Evolutionary conservation across 1,284 basidiomycete species (phyloP), one percentile per base, ranked within the genome.

Genomic region (Ceratobasidium sp.): DNA sequence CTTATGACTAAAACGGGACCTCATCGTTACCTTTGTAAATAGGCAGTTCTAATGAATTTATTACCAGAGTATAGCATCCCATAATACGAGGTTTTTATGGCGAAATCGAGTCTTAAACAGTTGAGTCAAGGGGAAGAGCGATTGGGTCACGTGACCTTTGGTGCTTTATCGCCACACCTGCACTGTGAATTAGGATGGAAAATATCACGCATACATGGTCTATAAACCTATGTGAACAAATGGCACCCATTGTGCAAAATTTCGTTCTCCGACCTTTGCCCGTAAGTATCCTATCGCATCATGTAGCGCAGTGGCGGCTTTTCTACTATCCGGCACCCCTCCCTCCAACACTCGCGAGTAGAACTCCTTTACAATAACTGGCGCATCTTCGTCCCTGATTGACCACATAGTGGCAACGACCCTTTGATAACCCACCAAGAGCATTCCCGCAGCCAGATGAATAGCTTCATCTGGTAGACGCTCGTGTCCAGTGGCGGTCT

Each of bases 391-490:
- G 52, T 41, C 50, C 68, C 10, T 12, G 30, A 44, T 41, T 23
- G 50, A 23, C 68, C 68, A 71, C 52, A 71, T 55, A 12, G 68
- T 71, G 18, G n/a, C 68, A 71, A 71, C 33, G 3, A 55, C 68
- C 12, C 68, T 55, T 48, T 12, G 48, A 35, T 55, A 71, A 3
- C 52, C 66, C 23, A n/a, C 38, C n/a, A 65, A 20, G 38, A 62
- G 59, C 54, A 75, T 62, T 14, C 68, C 68, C n/a, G 68, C 68
- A 10, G 68, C 50, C 10, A 70, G 23, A 38, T 57, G 38, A 54
- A 70, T 54, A 6, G 48, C 27, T 20, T 70, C 68, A 23, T 70
- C 46, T 10, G 46, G 38, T 18, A 52, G 3, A 2, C 18, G 2
- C 46, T 44, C 50, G 23, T 57, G 14, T 18, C 68, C 38, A 6